These are phyloP conservation scores for Silene conica DNA, from an alignment of 148 eudicot genomes.

Conservation along the genomic window DNA sequence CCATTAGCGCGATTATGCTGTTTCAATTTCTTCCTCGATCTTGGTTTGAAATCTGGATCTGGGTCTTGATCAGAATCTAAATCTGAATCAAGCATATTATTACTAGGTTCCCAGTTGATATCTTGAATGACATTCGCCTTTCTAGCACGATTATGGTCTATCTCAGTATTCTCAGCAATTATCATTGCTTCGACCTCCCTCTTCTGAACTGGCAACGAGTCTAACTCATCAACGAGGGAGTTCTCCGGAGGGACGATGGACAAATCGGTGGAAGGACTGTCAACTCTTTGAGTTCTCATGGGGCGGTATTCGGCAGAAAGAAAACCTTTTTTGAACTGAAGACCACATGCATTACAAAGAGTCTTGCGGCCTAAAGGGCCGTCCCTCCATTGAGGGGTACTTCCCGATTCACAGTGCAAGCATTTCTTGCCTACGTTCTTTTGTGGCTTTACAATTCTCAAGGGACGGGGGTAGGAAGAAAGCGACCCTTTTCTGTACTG, in stretches of 20 bases:
- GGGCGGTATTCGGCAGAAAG: conserved; percentile 12
- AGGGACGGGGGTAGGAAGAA: conserved; percentile 5
- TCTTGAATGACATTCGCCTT: not conserved
- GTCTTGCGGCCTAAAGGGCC: conserved; percentile 20
- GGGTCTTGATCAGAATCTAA: not conserved
- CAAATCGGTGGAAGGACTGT: conserved; percentile 5
- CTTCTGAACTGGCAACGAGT: not conserved
- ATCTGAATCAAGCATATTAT: not conserved
- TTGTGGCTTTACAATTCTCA: conserved; percentile 5
- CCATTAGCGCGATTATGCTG: not conserved
- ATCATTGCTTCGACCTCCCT: not conserved
- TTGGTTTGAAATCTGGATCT: not conserved
- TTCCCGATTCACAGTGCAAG: conserved; percentile 20
- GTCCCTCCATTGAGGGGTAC: conserved; percentile 24
- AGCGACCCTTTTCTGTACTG: conserved; percentile 20
- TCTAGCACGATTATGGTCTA: conserved; percentile 4
- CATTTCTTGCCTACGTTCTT: conserved; percentile 20
- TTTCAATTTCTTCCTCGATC: not conserved
- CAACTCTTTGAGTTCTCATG: conserved; percentile 9
- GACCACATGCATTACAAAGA: conserved; percentile 33
- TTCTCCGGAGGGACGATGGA: not conserved
- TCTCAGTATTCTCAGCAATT: conserved; percentile 1
- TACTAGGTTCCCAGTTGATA: not conserved
- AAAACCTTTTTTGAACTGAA: conserved; percentile 19
- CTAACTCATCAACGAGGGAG: not conserved